These are phyloP conservation scores for Pseudocercospora vitis DNA, from an alignment of 2,329 filamentous ascomycete genomes.

Conservation along the genomic window DNA sequence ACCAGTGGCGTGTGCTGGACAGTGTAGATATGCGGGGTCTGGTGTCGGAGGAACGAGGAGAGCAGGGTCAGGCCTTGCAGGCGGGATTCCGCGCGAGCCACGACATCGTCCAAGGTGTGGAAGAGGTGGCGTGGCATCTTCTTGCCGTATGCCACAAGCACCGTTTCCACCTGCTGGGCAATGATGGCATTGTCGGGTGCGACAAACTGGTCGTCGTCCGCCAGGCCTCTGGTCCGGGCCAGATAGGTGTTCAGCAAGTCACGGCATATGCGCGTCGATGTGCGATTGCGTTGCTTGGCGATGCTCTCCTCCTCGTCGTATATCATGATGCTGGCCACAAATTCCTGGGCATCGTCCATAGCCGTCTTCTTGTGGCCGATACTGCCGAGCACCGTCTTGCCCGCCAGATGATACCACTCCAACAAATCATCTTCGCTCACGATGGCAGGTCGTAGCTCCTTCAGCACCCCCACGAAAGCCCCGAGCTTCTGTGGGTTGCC, in stretches of 20 bases:
- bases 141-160: conserved; percentile 61
- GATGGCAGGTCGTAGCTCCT: conserved; percentile 63
- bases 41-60: conserved; percentile 69
- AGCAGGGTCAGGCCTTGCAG: conserved; percentile 66
- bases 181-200: conserved; percentile 49
- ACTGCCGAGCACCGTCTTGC: conserved; percentile 58
- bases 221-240: conserved; percentile 42
- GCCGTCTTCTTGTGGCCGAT: conserved; percentile 63
- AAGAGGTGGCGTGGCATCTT: conserved; percentile 71
- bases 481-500: conserved; percentile 58
- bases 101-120: conserved; percentile 62
- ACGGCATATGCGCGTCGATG: conserved; percentile 61
- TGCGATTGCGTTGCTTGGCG: conserved; percentile 49
- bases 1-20: conserved; percentile 72
- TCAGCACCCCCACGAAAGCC: conserved; percentile 68
- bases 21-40: conserved; percentile 76
- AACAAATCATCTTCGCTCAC: conserved; percentile 62
- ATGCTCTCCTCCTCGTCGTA: conserved; percentile 61
- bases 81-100: conserved; percentile 64
- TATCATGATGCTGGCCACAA: conserved; percentile 63
- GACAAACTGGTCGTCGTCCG: conserved; percentile 37
- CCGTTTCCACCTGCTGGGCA: conserved; percentile 52
- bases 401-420: conserved; percentile 69
- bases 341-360: conserved; percentile 64
- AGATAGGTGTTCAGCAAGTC: conserved; percentile 51